Evolutionary conservation across 495 filamentous ascomycete species (phyloP), one percentile per base, ranked within the genome.

Genomic region (Lasiosphaeris hirsuta): DNA sequence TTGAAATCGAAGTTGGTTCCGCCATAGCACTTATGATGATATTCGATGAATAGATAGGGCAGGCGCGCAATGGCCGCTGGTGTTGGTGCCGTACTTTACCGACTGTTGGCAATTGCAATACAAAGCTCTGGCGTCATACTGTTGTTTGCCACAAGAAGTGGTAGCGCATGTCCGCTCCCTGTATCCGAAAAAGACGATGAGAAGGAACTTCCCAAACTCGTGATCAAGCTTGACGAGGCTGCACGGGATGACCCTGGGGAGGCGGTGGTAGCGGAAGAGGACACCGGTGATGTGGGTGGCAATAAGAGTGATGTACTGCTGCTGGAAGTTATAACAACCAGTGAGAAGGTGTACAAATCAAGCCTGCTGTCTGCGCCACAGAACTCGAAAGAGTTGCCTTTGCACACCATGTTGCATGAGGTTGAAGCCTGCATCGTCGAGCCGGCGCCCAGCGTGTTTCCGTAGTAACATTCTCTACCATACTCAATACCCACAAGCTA

Each of bases 391-490:
- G 45, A 33, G 55, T 74, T 66, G 15, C 66, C 69, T 42, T 66
- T 65, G 59, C 75, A 78, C 0, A 61, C 37, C 66, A 73, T 74
- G 37, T 60, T 58, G 64, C 75, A 78, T 4, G 34, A n/a, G 30
- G 51, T 33, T 5, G 41, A 3, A 7, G 41, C 54, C 15, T n/a
- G 38, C 9, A 43, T 17, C 11, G 19, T 62, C 13, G 71, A 69
- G 13, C 72, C 70, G 11, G 41, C 40, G 10, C 55, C 60, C 18
- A 74, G 64, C 11, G 58, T 51, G 54, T 82, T 80, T 23, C 80
- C 82, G 45, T 69, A 73, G 44, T 68, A 72, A 57, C 70, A 72
- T 54, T 69, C 67, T 17, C 63, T 47, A 4, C 52, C 61, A 17
- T 72, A 70, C 40, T 72, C 70, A 19, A 70, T 57, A 18, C 70